Evolutionary conservation across 495 filamentous ascomycete species (phyloP).

Genomic region (Cudoniella acicularis): DNA sequence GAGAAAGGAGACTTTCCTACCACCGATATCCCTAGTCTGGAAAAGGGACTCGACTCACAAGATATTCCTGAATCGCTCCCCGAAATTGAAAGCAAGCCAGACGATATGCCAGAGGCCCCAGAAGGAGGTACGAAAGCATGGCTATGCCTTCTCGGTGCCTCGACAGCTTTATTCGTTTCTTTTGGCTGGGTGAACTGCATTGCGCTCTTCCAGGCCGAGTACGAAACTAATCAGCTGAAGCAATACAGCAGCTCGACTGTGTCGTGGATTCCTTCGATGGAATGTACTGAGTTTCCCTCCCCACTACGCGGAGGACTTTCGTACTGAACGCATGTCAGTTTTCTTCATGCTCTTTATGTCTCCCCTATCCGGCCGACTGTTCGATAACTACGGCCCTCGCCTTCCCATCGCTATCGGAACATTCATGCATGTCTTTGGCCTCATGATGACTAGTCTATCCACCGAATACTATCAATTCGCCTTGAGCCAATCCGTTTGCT

Average conservation of each 20-base stretch:
- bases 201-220: slow-evolving; percentile 56
- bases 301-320: no score
- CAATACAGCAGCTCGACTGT: slow-evolving; percentile 42
- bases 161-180: slow-evolving; percentile 6
- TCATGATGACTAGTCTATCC: slow-evolving; percentile 66
- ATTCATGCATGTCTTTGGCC: slow-evolving; percentile 58
- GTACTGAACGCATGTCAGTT: no score
- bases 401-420: slow-evolving; percentile 60
- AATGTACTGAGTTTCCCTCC: no score
- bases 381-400: slow-evolving; percentile 68
- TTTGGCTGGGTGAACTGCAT: slow-evolving; percentile 62
- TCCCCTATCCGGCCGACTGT: slow-evolving; percentile 59
- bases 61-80: no score
- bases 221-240: slow-evolving; percentile 43
- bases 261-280: slow-evolving; percentile 50
- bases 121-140: not conserved
- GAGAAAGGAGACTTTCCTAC: no score
- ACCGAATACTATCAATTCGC: slow-evolving; percentile 61
- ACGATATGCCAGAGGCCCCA: no score
- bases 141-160: not conserved
- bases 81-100: no score
- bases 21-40: no score
- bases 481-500: slow-evolving; percentile 49
- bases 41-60: no score
- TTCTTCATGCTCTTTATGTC: slow-evolving; percentile 55